phyloP scores from a whole-genome alignment of 2,329 filamentous ascomycete species.

The Paecilomyces fulvus region DNA sequence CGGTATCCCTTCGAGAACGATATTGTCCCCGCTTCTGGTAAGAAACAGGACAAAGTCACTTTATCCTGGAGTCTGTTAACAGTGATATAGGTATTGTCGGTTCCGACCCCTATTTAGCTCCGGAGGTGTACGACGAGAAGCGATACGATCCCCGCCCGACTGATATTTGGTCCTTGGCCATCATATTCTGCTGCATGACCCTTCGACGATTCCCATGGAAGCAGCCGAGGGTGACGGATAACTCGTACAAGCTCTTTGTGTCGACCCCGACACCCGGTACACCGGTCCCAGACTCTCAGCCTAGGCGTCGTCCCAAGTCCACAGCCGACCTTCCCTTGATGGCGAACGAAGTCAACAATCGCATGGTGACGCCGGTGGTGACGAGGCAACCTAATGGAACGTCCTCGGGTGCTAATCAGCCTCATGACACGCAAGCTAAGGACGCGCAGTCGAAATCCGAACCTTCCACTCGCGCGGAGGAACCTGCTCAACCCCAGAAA shows the following conservation, averaged over 20 bases:
- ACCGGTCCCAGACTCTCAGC: constrained; percentile 33
- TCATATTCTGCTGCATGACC: constrained; percentile 99
- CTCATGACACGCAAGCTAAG: not conserved
- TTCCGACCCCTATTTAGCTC: constrained; percentile 92
- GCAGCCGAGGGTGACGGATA: constrained; percentile 80
- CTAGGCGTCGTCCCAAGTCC: constrained; percentile 27
- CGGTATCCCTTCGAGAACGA: constrained; percentile 94
- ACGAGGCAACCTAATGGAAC: not conserved
- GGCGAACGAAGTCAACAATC: constrained; percentile 16
- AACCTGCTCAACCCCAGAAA: constrained; percentile 2
- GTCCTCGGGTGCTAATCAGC: constrained; percentile 4
- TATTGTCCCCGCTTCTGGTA: constrained; percentile 71
- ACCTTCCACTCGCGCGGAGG: constrained; percentile 12
- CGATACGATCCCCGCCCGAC: constrained; percentile 91
- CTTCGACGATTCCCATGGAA: constrained; percentile 95
- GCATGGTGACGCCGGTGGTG: not conserved
- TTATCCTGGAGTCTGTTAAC: constrained; percentile 3
- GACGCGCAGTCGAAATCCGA: constrained; percentile 6
- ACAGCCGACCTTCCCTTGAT: constrained; percentile 24
- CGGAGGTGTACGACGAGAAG: constrained; percentile 88
- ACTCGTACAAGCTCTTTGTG: constrained; percentile 89
- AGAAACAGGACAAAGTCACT: constrained; percentile 25
- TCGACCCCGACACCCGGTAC: constrained; percentile 69
- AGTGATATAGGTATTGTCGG: constrained; percentile 57
- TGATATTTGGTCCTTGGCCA: constrained; percentile 96